These are phyloP conservation scores for Gossypium arboreum DNA, from an alignment of 345 rosid species.

Conservation along the genomic window DNA sequence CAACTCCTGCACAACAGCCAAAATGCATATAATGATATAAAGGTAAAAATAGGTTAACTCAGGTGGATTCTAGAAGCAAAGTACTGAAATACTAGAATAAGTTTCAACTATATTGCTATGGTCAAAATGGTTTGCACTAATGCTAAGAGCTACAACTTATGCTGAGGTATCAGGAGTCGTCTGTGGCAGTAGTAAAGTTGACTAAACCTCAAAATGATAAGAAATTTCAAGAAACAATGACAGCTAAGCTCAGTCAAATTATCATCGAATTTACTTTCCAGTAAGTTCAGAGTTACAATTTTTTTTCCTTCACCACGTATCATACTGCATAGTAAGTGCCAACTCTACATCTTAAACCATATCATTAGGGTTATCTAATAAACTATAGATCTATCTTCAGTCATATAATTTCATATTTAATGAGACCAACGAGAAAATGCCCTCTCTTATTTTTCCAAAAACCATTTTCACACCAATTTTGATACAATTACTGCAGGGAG, in stretches of 20 bases:
- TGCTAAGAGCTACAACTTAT: not conserved
- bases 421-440: not conserved
- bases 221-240: not conserved
- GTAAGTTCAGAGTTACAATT: not conserved
- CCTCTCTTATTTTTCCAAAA: not conserved
- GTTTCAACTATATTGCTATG: not conserved
- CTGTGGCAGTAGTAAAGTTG: not conserved
- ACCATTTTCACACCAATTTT: not conserved
- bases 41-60: not conserved
- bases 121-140: not conserved
- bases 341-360: not conserved
- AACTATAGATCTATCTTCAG: not conserved
- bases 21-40: conserved; percentile 11
- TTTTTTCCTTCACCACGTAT: not conserved
- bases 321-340: not conserved
- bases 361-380: not conserved
- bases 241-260: not conserved
- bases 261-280: not conserved
- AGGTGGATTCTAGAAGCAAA: not conserved
- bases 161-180: not conserved
- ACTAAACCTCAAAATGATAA: not conserved
- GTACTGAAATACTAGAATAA: not conserved
- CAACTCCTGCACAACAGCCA: conserved; percentile 55
- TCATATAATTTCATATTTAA: not conserved
- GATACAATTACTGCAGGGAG: not conserved